phyloP scores from a whole-genome alignment of 352 stramenopile species.

The Phytophthora podocarpi region DNA sequence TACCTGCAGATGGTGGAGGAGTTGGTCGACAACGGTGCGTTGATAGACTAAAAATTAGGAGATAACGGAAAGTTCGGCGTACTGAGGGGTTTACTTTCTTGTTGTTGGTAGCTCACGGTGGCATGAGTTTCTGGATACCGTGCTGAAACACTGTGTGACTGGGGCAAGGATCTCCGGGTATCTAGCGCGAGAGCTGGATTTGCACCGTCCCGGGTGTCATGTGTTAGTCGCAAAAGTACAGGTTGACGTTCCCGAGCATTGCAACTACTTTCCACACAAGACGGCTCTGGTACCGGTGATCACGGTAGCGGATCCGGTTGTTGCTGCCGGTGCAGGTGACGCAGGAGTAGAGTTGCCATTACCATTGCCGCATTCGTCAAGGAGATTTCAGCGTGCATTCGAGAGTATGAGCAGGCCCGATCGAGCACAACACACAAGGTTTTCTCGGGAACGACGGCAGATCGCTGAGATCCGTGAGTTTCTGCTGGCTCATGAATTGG shows the following conservation, averaged over 20 bases:
- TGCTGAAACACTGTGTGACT: constrained; percentile 44
- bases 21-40: constrained; percentile 16
- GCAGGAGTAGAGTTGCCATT: background rate
- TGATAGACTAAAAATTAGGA: background rate
- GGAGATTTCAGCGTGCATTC: constrained; percentile 34
- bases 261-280: constrained; percentile 70
- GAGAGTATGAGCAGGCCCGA: constrained; percentile 3
- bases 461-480: constrained; percentile 33
- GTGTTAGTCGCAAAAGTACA: constrained; percentile 34
- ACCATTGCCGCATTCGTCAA: constrained; percentile 14
- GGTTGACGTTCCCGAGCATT: constrained; percentile 51
- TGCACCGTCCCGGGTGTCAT: constrained; percentile 48
- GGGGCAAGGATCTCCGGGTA: constrained; percentile 74
- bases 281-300: constrained; percentile 69
- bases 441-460: constrained; percentile 11
- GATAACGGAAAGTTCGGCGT: background rate
- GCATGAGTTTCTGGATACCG: constrained; percentile 71
- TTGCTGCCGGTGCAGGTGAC: background rate
- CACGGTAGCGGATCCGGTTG: constrained; percentile 47
- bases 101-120: constrained; percentile 53
- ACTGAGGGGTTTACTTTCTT: constrained; percentile 8
- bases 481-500: constrained; percentile 33
- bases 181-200: constrained; percentile 55
- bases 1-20: background rate
- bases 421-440: background rate